Evolutionary conservation across 768 basidiomycete species (phyloP), one percentile per base, ranked within the genome.

Genomic region (Pleurotus ostreatus): DNA sequence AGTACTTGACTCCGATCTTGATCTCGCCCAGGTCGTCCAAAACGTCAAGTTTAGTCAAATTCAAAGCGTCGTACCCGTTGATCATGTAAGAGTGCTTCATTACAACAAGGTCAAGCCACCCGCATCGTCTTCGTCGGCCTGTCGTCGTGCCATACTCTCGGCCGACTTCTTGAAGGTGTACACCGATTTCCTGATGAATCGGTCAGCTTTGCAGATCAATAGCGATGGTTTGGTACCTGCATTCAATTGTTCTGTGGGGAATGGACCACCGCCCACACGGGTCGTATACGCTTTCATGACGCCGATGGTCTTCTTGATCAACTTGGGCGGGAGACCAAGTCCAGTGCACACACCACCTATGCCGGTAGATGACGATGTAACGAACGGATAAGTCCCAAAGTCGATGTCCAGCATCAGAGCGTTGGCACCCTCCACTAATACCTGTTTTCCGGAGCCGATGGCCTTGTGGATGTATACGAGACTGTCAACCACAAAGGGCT

Each of bases 271-370:
- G n/a, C 97, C 97, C 20, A 99, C 97, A 23, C 97, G 84, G 1
- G 97, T 98, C 15, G 97, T 98, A 71, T 99, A 99, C 0, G 97
- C 97, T 71, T 98, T 99, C 67, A 98, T 78, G 57, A 99, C 97
- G 46, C 97, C 97, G 62, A 95, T 88, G 22, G 86, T 78, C 47
- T 84, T 83, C n/a, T 89, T 91, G 60, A 99, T 86, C 61, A 81
- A 72, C 72, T 87, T 87, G 5, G 97, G 94, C 2, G 97, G 96
- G 48, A 99, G 88, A 51, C 94, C 97, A n/a, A 99, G 84, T 34
- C 97, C 97, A 13, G 95, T 98, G 74, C 92, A 94, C 37, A 98
- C 94, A 49, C 97, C 97, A 26, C 97, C 97, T 57, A 98, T 89
- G 30, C 86, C 78, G 7, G 97, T 98, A 7, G 92, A 86, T 0